phyloP scores from a whole-genome alignment of 371 early-diverging fungal genomes.

The Mortierella sp. region DNA sequence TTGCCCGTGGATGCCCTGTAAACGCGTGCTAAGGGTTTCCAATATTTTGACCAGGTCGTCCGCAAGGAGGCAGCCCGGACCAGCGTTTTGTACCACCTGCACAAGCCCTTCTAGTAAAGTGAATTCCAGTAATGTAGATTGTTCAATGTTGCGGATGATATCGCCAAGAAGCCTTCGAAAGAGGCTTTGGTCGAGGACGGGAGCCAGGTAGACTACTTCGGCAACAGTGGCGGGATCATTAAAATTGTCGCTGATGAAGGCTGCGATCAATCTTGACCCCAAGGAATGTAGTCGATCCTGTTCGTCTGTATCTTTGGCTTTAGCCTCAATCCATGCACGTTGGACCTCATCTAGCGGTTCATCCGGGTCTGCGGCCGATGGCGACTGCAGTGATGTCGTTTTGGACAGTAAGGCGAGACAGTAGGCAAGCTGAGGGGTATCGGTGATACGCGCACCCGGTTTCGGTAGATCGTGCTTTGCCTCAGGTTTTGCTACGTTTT shows the following conservation, averaged over 20 bases:
- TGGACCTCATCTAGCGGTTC: no score
- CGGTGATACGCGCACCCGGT: neutral
- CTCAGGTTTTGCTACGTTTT: neutral
- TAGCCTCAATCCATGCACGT: neutral
- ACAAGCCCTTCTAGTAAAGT: slow-evolving; percentile 1
- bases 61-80: neutral
- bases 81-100: neutral
- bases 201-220: neutral
- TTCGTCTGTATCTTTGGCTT: neutral
- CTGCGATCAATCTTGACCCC: neutral
- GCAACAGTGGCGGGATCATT: neutral
- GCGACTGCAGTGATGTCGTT: no score
- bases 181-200: neutral
- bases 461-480: neutral
- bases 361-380: no score
- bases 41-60: slow-evolving; percentile 10
- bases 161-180: neutral
- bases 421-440: no score
- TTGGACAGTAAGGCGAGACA: no score
- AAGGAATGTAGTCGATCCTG: neutral
- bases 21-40: neutral
- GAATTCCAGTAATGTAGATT: neutral
- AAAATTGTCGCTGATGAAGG: neutral
- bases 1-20: slow-evolving; percentile 3
- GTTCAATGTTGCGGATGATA: neutral